Conservation (phyloP, 371 early-diverging fungal genomes). For the Furculomyces boomerangus region DNA sequence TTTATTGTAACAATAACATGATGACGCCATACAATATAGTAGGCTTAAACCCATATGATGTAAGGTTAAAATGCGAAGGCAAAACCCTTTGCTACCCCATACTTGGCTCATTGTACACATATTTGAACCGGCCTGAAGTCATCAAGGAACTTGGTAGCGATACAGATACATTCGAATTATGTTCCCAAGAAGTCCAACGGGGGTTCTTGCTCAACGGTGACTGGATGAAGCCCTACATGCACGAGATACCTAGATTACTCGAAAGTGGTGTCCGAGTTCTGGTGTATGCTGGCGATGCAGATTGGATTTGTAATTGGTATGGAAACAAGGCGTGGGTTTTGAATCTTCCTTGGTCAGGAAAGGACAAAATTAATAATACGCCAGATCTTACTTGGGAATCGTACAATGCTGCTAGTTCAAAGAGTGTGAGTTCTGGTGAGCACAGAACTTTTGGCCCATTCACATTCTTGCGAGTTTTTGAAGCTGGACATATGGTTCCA, state of each 20-base stretch:
- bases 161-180: constrained; percentile 46
- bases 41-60: constrained; percentile 64
- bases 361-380: constrained; percentile 31
- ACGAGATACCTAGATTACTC: constrained; percentile 50
- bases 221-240: constrained; percentile 76
- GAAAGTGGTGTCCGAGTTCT: constrained; percentile 61
- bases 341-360: constrained; percentile 64
- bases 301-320: constrained; percentile 80
- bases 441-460: constrained; percentile 46
- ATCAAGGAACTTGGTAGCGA: constrained; percentile 50
- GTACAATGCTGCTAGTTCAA: background rate
- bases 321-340: constrained; percentile 86
- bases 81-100: constrained; percentile 69
- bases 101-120: constrained; percentile 49
- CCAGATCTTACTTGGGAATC: constrained; percentile 12
- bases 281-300: constrained; percentile 78
- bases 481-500: constrained; percentile 79
- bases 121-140: constrained; percentile 60
- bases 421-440: constrained; percentile 39
- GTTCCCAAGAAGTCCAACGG: constrained; percentile 65
- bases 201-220: constrained; percentile 69
- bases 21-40: constrained; percentile 38
- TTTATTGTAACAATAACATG: constrained; percentile 68
- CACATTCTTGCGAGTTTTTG: constrained; percentile 65
- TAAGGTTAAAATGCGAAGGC: constrained; percentile 57